Percentiles rank a stretch among this genome's conserved stretches.
Evolutionary conservation across 1,139 yeast species (phyloP).

Genomic region (Maudiozyma humilis): DNA sequence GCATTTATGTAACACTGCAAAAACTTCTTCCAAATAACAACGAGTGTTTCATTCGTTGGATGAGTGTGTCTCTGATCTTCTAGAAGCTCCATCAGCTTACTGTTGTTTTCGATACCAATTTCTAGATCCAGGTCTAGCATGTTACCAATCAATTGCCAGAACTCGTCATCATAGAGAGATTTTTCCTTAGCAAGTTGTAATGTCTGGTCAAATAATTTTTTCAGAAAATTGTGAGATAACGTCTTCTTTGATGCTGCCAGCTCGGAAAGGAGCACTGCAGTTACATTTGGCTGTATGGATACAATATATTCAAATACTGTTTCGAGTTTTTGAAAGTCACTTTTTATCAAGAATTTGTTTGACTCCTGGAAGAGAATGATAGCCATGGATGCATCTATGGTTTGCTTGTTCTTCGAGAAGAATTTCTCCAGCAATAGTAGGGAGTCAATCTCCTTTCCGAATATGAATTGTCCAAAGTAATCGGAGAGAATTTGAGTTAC

Average conservation of each 20-base stretch:
- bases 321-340: slow-evolving; percentile 34
- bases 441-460: slow-evolving; percentile 14
- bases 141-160: slow-evolving; percentile 40
- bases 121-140: slow-evolving; percentile 45
- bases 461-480: slow-evolving; percentile 16
- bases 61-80: slow-evolving; percentile 18
- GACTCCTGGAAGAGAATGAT: slow-evolving; percentile 21
- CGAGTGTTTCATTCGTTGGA: slow-evolving; percentile 6
- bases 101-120: slow-evolving; percentile 36
- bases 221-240: slow-evolving; percentile 41
- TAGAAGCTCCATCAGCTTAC: slow-evolving; percentile 31
- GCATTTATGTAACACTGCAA: slow-evolving; percentile 46
- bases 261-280: slow-evolving; percentile 36
- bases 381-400: slow-evolving; percentile 11
- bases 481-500: slow-evolving; percentile 5
- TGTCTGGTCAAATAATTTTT: slow-evolving; percentile 30
- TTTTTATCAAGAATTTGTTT: slow-evolving; percentile 18
- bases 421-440: slow-evolving; percentile 17
- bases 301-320: slow-evolving; percentile 37
- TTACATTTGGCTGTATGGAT: slow-evolving; percentile 30
- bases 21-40: slow-evolving; percentile 35
- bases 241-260: slow-evolving; percentile 40
- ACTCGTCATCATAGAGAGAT: slow-evolving; percentile 14
- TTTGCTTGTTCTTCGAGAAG: slow-evolving; percentile 10
- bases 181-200: slow-evolving; percentile 6